Evolutionary conservation across 176 grass and related monocot species (phyloP).

Genomic region (Coix lacrymajobi): DNA sequence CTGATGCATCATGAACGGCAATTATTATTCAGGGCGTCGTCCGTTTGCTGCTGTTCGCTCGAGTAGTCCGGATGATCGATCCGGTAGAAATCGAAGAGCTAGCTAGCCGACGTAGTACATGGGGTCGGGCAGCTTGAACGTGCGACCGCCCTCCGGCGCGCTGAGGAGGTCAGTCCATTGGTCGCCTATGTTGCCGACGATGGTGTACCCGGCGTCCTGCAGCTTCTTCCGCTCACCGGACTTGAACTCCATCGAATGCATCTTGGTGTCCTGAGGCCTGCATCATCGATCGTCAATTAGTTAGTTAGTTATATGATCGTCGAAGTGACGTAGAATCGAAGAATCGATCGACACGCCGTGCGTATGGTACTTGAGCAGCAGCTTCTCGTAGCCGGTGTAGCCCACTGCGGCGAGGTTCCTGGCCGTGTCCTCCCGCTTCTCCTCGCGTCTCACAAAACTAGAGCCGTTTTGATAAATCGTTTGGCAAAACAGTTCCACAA

Average conservation of each 20-base stretch:
- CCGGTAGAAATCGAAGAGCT: neutral
- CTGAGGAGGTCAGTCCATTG: conserved; percentile 59
- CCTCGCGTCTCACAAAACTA: no score
- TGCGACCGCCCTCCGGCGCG: conserved; percentile 10
- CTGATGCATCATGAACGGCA: neutral
- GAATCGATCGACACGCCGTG: no score
- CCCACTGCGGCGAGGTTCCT: neutral
- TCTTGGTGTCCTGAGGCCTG: neutral
- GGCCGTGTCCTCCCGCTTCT: neutral
- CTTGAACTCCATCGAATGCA: conserved; percentile 12
- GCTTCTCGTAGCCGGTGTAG: neutral
- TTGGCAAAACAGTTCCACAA: no score
- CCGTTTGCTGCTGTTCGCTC: neutral
- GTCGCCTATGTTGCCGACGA: conserved; percentile 53
- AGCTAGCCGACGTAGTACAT: conserved; percentile 40
- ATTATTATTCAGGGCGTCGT: neutral
- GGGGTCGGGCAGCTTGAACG: conserved; percentile 55
- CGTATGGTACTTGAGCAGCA: conserved; percentile 23
- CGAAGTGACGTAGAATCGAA: no score
- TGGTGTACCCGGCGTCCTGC: conserved; percentile 19
- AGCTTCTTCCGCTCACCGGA: conserved; percentile 35
- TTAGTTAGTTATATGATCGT: no score
- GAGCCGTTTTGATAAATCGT: no score
- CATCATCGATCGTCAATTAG: neutral
- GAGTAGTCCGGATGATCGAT: neutral